These are phyloP conservation scores for Eucalyptus virginea DNA, from an alignment of 345 rosid species.

Conservation along the genomic window DNA sequence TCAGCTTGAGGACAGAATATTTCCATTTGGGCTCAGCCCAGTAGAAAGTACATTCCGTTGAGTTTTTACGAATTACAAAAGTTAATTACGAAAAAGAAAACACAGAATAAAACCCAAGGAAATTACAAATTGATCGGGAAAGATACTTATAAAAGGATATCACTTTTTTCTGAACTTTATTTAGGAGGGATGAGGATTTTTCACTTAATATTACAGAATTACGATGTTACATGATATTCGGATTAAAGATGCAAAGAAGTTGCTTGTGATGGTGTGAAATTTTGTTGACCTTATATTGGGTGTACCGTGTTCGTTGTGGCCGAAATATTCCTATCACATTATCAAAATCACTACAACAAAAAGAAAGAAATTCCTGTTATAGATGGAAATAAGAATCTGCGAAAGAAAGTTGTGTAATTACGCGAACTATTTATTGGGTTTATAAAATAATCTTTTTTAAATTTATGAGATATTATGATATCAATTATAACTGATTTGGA, in stretches of 20 bases:
- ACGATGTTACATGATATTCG: neutral
- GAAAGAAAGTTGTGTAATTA: neutral
- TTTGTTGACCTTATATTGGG: neutral
- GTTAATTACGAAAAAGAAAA: neutral
- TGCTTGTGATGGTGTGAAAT: neutral
- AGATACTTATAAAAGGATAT: neutral
- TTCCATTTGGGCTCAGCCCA: neutral
- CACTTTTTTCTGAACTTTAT: neutral
- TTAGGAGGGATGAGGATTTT: neutral
- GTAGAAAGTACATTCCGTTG: neutral
- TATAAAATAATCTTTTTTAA: neutral
- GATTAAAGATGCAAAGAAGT: neutral
- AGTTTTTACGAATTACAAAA: neutral
- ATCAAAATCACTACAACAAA: neutral
- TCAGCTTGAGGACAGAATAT: neutral
- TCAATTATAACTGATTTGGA: neutral
- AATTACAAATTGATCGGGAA: neutral
- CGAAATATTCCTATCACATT: neutral
- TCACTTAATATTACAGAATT: neutral
- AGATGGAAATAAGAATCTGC: neutral
- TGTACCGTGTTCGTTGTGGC: rapidly evolving
- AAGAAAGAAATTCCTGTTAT: neutral
- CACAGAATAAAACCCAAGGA: neutral
- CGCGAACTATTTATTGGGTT: neutral
- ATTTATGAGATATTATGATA: neutral